These are phyloP conservation scores for Rhizophlyctis rosea DNA, from an alignment of 192 early-diverging fungal species.

Conservation along the genomic window DNA sequence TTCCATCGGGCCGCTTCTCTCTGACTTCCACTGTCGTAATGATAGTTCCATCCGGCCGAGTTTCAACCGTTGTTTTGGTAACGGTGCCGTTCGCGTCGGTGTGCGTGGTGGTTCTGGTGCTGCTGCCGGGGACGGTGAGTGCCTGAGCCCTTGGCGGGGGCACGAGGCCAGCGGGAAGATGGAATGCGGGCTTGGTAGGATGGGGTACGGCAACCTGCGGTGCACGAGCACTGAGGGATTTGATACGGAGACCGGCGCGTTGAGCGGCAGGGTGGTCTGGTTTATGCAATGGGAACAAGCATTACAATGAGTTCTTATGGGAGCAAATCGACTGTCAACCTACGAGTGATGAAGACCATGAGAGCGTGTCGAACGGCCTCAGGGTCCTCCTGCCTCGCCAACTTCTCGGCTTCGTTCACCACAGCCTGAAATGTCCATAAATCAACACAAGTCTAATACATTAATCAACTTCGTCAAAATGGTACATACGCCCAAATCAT, in stretches of 20 bases:
- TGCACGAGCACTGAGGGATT: slow-evolving; percentile 2
- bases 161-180: background rate
- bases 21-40: background rate
- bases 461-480: background rate
- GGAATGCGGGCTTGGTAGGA: background rate
- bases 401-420: slow-evolving; percentile 5
- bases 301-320: background rate
- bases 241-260: slow-evolving; percentile 1
- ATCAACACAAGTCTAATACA: background rate
- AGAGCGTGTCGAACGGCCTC: slow-evolving; percentile 18
- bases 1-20: background rate
- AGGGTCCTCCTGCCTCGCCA: slow-evolving; percentile 4
- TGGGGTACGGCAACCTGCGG: background rate
- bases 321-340: background rate
- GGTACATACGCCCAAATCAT: background rate
- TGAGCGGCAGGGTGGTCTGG: slow-evolving; percentile 16
- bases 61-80: no score
- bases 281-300: slow-evolving; percentile 1
- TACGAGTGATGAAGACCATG: slow-evolving; percentile 22
- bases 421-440: background rate
- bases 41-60: no score
- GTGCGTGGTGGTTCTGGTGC: background rate
- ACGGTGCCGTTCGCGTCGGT: no score
- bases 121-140: background rate
- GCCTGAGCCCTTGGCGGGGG: background rate